Percentiles rank a stretch among this genome's conserved stretches.
phyloP scores from a whole-genome alignment of 305 asterid species.

The Fraxinus platypoda region DNA sequence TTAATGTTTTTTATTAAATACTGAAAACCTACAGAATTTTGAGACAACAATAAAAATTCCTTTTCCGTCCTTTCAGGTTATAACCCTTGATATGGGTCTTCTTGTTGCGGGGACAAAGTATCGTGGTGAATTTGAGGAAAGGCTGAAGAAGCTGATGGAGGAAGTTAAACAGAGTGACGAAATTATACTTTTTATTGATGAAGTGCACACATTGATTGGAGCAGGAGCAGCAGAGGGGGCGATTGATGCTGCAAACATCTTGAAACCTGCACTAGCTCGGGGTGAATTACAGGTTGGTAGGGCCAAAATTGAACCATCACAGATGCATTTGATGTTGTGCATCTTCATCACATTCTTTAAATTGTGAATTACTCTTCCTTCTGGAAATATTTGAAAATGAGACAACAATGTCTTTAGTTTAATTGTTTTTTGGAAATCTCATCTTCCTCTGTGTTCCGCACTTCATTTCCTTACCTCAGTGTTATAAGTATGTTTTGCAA shows the following conservation, averaged over 20 bases:
- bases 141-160: slow-evolving; percentile 95
- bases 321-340: background rate
- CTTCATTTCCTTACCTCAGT: background rate
- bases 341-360: background rate
- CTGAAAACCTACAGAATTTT: background rate
- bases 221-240: slow-evolving; percentile 99
- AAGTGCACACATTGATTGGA: slow-evolving; percentile 96
- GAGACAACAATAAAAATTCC: background rate
- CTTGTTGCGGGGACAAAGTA: slow-evolving; percentile 98
- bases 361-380: background rate
- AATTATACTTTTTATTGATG: slow-evolving; percentile 92
- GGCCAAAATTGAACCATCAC: background rate
- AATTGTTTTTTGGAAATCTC: background rate
- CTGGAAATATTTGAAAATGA: background rate
- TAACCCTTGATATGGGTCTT: slow-evolving; percentile 92
- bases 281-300: slow-evolving; percentile 90
- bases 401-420: background rate
- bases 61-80: slow-evolving; percentile 54
- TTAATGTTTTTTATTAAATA: background rate
- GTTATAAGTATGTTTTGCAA: background rate
- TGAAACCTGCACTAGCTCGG: slow-evolving; percentile 95
- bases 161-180: slow-evolving; percentile 94
- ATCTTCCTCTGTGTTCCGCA: background rate
- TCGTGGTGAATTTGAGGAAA: slow-evolving; percentile 98
- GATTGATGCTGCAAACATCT: slow-evolving; percentile 94